Conservation (phyloP, 352 stramenopile genomes). For the Globisporangium spiculum region DNA sequence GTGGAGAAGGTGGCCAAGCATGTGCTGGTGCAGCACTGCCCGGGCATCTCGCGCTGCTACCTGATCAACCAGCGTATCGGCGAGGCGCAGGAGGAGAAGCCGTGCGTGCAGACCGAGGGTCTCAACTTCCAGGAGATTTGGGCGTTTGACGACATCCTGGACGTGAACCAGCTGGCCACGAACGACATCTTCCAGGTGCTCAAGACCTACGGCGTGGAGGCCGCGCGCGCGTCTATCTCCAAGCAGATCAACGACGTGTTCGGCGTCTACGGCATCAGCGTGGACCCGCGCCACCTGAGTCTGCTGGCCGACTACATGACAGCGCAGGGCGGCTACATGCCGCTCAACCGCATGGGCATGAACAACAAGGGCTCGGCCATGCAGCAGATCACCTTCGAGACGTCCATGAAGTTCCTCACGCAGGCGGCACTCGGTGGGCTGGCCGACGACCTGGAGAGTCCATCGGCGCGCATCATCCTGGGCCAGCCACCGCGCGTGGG, state of each 20-base stretch:
- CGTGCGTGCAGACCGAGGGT: slow-evolving; percentile 93
- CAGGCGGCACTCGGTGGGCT: slow-evolving; percentile 91
- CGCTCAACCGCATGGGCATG: slow-evolving; percentile 98
- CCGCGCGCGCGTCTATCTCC: slow-evolving; percentile 95
- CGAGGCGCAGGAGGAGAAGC: slow-evolving; percentile 74
- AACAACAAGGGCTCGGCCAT: slow-evolving; percentile 94
- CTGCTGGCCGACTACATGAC: slow-evolving; percentile 99
- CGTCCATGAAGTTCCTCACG: slow-evolving; percentile 98
- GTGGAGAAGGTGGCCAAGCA: slow-evolving; percentile 85
- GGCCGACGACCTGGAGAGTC: slow-evolving; percentile 90
- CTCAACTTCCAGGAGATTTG: slow-evolving; percentile 99
- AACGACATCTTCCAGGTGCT: slow-evolving; percentile 99
- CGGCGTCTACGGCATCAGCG: slow-evolving; percentile 98
- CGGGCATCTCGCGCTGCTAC: slow-evolving; percentile 87
- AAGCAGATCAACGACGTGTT: slow-evolving; percentile 99
- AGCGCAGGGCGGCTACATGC: slow-evolving; percentile 94
- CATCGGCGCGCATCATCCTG: slow-evolving; percentile 94
- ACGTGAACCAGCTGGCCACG: slow-evolving; percentile 94
- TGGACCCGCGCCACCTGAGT: slow-evolving; percentile 97
- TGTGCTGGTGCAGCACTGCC: slow-evolving; percentile 85
- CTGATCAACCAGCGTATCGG: slow-evolving; percentile 87
- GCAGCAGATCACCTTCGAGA: slow-evolving; percentile 99
- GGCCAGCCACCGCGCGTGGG: slow-evolving; percentile 93
- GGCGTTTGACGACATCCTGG: slow-evolving; percentile 88
- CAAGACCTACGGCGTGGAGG: slow-evolving; percentile 98